Base-by-base conservation (phyloP, 495 filamentous ascomycete genomes). In the Xylaria acuta region DNA sequence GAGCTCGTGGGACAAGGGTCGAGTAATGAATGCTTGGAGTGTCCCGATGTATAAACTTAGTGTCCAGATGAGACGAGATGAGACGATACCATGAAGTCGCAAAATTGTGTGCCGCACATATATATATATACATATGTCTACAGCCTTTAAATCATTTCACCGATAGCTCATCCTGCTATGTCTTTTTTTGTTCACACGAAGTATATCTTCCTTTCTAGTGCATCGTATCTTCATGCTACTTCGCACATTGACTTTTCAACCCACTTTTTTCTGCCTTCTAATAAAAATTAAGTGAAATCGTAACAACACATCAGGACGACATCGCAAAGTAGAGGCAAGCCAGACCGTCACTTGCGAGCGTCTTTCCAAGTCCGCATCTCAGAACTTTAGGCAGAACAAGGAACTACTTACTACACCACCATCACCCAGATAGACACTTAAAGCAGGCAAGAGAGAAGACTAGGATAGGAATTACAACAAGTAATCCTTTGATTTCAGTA, bases 31-130 rank as follows among this genome's bases (percentile, higher is more conserved):
- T 53, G 9, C 45, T 12, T 34, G 38, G 3, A 4, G 62, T 30
- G n/a, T 47, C 18, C 32, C 22, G 5, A 45, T 41, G 43, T 58
- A 56, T 69, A 40, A 54, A 51, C 8, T 32, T 66, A 49, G 43
- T 49, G 40, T 54, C 34, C 20, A 22, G 43, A 27, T 43, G 34
- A 56, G 43, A 41, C 36, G 34, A 56, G 53, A 69, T 59, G 16
- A 36, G 30, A 68, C 45, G 51, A 69, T 69, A 69, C 45, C 66
- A 69, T 59, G 34, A 56, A 56, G 49, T 7, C 12, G 14, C 1
- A 11, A 30, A 38, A 9, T 34, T 32, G 34, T 7, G 5, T 27
- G 5, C 12, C 27, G 16, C 3, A 34, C 45, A 8, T 27, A 16
- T 14, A 16, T 14, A 36, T 30, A 41, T 40, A 47, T 53, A 22